phyloP scores from a whole-genome alignment of 768 basidiomycete genomes.

The Pisolithus marmoratus region DNA sequence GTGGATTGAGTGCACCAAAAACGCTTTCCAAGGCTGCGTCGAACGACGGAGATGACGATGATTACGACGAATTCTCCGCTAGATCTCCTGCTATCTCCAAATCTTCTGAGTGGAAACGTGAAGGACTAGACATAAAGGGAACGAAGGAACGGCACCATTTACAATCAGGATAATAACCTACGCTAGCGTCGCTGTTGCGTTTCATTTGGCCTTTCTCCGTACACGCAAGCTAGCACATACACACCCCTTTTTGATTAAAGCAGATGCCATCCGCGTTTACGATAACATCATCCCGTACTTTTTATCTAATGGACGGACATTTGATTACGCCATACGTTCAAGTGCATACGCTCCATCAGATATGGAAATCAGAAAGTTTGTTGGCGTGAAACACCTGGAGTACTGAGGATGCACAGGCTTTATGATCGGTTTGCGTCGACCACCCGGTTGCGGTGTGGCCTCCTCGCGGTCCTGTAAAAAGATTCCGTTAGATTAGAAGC shows the following conservation, averaged over 20 bases:
- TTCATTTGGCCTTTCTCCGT: constrained; percentile 3
- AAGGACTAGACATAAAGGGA: constrained; percentile 10
- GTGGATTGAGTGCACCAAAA: constrained; percentile 22
- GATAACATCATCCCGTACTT: constrained; percentile 17
- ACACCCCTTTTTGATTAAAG: constrained; percentile 14
- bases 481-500: constrained; percentile 8
- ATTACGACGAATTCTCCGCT: constrained; percentile 6
- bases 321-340: constrained; percentile 21
- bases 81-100: constrained; percentile 5
- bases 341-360: too few species aligned
- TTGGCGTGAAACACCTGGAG: constrained; percentile 11
- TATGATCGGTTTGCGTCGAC: constrained; percentile 20
- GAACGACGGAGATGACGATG: constrained; percentile 24
- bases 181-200: constrained; percentile 5
- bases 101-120: constrained; percentile 13
- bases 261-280: constrained; percentile 20
- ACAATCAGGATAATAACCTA: constrained; percentile 18
- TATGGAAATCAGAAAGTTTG: constrained; percentile 14
- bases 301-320: constrained; percentile 35
- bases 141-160: constrained; percentile 14
- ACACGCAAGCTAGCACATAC: constrained; percentile 4
- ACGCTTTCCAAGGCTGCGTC: constrained; percentile 12
- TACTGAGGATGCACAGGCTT: constrained; percentile 11
- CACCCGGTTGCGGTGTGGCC: constrained; percentile 27
- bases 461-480: constrained; percentile 18